Conservation (phyloP, 2,329 filamentous ascomycete species). For the Cercospora brassicicola region DNA sequence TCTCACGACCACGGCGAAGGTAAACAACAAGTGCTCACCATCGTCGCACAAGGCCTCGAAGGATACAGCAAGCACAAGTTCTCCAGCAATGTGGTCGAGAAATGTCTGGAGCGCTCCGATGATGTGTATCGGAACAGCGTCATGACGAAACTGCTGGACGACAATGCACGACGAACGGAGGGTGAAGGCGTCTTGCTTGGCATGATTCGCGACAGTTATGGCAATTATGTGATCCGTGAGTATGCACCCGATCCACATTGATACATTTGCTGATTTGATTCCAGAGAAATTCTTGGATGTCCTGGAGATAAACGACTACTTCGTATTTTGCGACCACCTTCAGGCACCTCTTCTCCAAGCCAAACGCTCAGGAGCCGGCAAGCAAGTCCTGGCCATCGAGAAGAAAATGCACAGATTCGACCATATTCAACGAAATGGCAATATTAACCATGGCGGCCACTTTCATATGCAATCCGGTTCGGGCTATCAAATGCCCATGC, state of each 20-base stretch:
- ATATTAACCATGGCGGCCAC: slow-evolving; percentile 7
- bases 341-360: slow-evolving; percentile 49
- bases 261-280: slow-evolving; percentile 19
- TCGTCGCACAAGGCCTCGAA: slow-evolving; percentile 72
- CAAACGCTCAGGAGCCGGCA: slow-evolving; percentile 45
- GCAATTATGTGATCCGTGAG: slow-evolving; percentile 96
- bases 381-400: slow-evolving; percentile 50
- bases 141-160: slow-evolving; percentile 59
- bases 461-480: slow-evolving; percentile 5
- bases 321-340: slow-evolving; percentile 44
- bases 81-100: slow-evolving; percentile 95
- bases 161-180: slow-evolving; percentile 47
- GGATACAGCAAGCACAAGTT: slow-evolving; percentile 89
- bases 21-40: slow-evolving; percentile 67
- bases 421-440: slow-evolving; percentile 18
- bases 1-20: slow-evolving; percentile 73
- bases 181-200: slow-evolving; percentile 69
- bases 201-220: slow-evolving; percentile 86
- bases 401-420: slow-evolving; percentile 52
- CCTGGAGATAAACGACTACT: slow-evolving; percentile 44
- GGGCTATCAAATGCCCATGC: slow-evolving; percentile 15
- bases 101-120: slow-evolving; percentile 74
- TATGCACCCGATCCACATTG: slow-evolving; percentile 32
- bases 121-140: slow-evolving; percentile 69
- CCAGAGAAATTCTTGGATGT: slow-evolving; percentile 74